Evolutionary conservation across 306 rosid species (phyloP).

Genomic region (Vigna angularis): DNA sequence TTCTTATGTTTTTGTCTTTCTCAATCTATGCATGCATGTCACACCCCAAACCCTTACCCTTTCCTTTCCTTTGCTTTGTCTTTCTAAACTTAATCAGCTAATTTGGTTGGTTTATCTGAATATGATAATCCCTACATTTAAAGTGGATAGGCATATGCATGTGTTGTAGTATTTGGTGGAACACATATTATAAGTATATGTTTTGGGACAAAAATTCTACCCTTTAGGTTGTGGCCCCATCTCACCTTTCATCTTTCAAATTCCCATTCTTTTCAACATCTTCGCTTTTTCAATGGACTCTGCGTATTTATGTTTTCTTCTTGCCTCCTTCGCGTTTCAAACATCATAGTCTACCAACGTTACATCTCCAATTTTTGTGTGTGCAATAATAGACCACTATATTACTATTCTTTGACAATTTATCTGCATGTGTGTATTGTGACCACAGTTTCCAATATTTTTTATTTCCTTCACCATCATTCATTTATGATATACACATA

Average conservation of each 20-base stretch:
- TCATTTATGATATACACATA: constrained; percentile 7
- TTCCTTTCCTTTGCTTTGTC: constrained; percentile 41
- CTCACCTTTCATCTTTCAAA: constrained; percentile 41
- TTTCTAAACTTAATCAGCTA: constrained; percentile 49
- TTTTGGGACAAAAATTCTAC: constrained; percentile 59
- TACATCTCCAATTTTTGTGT: constrained; percentile 14
- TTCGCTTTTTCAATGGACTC: constrained; percentile 45
- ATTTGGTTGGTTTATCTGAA: constrained; percentile 45
- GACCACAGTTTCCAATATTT: not conserved
- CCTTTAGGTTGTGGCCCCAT: constrained; percentile 56
- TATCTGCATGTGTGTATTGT: constrained; percentile 25
- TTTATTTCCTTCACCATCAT: not conserved
- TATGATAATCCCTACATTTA: constrained; percentile 40
- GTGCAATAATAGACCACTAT: constrained; percentile 14
- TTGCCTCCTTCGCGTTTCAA: constrained; percentile 18
- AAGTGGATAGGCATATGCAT: constrained; percentile 51
- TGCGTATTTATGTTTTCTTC: constrained; percentile 42
- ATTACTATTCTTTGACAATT: constrained; percentile 25
- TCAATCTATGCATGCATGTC: too few relatives aligned
- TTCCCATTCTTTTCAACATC: constrained; percentile 38
- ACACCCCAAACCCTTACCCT: too few relatives aligned
- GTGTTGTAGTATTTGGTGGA: constrained; percentile 51
- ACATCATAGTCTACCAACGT: constrained; percentile 42
- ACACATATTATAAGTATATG: constrained; percentile 22
- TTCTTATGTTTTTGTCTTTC: not conserved